These are phyloP conservation scores for Lasiodiplodia sp. DNA, from an alignment of 2,329 filamentous ascomycete species.

Conservation along the genomic window DNA sequence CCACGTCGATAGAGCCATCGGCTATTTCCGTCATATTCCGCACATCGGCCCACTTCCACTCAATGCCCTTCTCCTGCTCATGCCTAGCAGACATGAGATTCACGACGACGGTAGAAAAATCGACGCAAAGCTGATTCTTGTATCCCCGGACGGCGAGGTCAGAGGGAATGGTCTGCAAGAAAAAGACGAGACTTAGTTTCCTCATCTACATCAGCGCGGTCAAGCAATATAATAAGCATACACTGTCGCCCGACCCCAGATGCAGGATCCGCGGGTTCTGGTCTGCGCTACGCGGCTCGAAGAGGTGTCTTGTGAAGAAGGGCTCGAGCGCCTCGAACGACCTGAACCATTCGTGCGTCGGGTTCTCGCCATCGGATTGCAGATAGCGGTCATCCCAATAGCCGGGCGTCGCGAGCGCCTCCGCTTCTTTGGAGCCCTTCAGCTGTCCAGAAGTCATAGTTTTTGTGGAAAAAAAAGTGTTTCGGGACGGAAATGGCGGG, in stretches of 20 bases:
- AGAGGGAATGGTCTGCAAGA: constrained; percentile 58
- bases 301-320: constrained; percentile 57
- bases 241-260: constrained; percentile 65
- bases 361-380: constrained; percentile 47
- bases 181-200: constrained; percentile 15
- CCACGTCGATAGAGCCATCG: constrained; percentile 58
- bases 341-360: constrained; percentile 64
- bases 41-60: constrained; percentile 61
- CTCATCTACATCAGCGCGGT: not conserved
- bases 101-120: constrained; percentile 64
- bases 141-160: constrained; percentile 59
- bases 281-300: constrained; percentile 40
- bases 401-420: constrained; percentile 49
- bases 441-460: not conserved
- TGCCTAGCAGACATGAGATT: constrained; percentile 58
- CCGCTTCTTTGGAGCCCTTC: constrained; percentile 34
- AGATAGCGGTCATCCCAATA: constrained; percentile 62
- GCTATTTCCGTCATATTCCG: constrained; percentile 55
- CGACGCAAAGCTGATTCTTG: constrained; percentile 60
- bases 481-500: no score
- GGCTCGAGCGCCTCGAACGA: constrained; percentile 56
- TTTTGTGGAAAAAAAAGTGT: no score
- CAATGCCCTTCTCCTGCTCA: constrained; percentile 45
- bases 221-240: constrained; percentile 40
- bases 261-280: constrained; percentile 59